Evolutionary conservation across 257 asterid genomes (phyloP).

Genomic region (Solanum paucissectum): DNA sequence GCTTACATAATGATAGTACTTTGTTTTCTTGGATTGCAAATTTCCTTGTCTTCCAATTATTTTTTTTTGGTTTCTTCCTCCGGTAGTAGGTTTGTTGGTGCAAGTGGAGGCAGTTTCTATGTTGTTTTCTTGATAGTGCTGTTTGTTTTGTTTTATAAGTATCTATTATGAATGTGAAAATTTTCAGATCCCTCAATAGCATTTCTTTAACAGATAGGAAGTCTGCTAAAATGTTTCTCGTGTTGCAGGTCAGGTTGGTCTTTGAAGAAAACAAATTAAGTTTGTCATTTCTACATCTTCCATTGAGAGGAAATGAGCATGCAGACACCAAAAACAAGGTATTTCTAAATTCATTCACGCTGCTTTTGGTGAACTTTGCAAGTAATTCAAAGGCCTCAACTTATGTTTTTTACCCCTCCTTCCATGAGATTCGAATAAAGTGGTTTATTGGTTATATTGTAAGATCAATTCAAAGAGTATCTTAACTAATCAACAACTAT

Average conservation of each 20-base stretch:
- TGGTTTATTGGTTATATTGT: not conserved
- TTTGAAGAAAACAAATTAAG: slow-evolving; percentile 14
- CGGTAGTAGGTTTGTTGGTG: slow-evolving; percentile 46
- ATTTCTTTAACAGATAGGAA: not conserved
- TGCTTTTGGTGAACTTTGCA: not conserved
- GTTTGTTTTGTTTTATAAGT: slow-evolving; percentile 32
- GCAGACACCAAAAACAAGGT: slow-evolving; percentile 89
- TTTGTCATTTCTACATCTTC: slow-evolving; percentile 15
- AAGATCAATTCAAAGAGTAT: not conserved
- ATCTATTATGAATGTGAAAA: slow-evolving; percentile 18
- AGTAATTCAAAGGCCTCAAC: not conserved
- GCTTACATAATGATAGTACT: slow-evolving; percentile 25
- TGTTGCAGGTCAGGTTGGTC: slow-evolving; percentile 45
- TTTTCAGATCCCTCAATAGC: not conserved
- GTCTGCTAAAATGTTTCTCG: slow-evolving; percentile 30
- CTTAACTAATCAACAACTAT: not conserved
- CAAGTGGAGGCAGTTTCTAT: slow-evolving; percentile 82
- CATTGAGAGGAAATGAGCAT: slow-evolving; percentile 23
- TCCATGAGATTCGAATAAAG: not conserved
- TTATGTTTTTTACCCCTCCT: not conserved
- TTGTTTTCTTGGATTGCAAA: slow-evolving; percentile 20
- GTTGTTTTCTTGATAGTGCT: slow-evolving; percentile 52
- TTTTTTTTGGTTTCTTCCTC: slow-evolving; percentile 7
- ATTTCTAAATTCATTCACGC: not conserved
- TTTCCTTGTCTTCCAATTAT: slow-evolving; percentile 3